Evolutionary conservation across 2,329 filamentous ascomycete species (phyloP), one percentile per base, ranked within the genome.

Genomic region (Fusarium pseudonygamai): DNA sequence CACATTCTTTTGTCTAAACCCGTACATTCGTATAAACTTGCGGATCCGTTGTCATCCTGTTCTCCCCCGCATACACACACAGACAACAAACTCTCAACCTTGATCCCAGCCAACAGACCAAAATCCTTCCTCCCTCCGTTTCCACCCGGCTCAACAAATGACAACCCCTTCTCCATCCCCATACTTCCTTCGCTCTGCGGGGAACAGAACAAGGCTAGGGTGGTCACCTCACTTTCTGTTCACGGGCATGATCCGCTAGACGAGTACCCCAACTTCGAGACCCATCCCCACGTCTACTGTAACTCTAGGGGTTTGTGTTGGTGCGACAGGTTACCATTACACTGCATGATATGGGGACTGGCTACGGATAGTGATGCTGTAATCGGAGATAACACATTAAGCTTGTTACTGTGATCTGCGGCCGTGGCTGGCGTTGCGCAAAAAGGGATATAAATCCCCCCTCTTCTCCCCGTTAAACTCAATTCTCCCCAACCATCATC

Each of bases 231-330:
- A 70, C 20, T 43, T 42, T 66, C 60, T 47, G 11, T 26, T 9
- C 52, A 53, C 40, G 60, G 67, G 36, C 66, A 65, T 65, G 67
- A 70, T 70, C 42, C 58, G 57, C 56, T 49, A 24, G 43, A 46
- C 13, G 57, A 45, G 39, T 77, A 69, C 75, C 71, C 75, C 73
- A 77, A 76, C 71, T 75, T 28, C 36, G 15, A 30, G 47, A 16
- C 40, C 13, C 45, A n/a, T 62, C 75, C 60, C 75, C 75, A 75
- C 73, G 69, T 72, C 53, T 39, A n/a, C 28, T 73, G 64, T 68
- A 43, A 69, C 68, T 36, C 58, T 49, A 36, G 16, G 16, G 30
- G 50, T 36, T 24, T 56, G 63, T 66, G 34, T 39, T 65, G 65
- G 49, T 74, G 47, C 46, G 47, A 69, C 53, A n/a, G 28, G n/a